These are phyloP conservation scores for Sanghuangporus sanghuang DNA, from an alignment of 1,284 basidiomycete genomes.

Conservation along the genomic window DNA sequence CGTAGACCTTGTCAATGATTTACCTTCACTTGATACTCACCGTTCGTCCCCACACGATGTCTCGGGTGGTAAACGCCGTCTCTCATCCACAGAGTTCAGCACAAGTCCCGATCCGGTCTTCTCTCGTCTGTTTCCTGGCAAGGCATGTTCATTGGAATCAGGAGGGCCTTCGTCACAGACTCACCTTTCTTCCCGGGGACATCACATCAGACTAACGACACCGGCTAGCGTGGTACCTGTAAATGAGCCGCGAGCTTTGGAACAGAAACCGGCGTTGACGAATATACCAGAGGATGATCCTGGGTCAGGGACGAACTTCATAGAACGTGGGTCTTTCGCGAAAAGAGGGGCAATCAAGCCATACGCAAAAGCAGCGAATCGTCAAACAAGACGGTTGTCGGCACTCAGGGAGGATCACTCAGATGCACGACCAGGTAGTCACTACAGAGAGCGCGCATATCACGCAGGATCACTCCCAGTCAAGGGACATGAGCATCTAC, in stretches of 20 bases:
- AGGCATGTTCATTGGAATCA: neutral
- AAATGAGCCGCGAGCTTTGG: neutral
- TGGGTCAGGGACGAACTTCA: neutral
- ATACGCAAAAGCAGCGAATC: neutral
- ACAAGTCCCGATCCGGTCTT: neutral
- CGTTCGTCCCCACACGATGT: neutral
- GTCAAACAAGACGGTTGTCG: neutral
- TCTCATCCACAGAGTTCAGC: neutral
- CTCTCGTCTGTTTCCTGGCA: neutral
- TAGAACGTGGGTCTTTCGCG: neutral
- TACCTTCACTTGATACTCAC: neutral
- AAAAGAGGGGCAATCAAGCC: neutral
- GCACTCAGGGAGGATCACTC: neutral
- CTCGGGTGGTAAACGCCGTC: neutral
- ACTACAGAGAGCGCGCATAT: neutral
- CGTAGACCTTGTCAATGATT: neutral
- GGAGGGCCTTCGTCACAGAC: neutral
- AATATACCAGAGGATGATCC: neutral
- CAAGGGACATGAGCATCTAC: too few species aligned
- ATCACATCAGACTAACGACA: neutral
- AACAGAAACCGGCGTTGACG: neutral
- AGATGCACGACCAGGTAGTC: neutral
- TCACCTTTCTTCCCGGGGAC: neutral
- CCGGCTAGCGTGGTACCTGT: neutral
- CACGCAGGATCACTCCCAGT: neutral